Evolutionary conservation across 257 asterid genomes (phyloP).

Genomic region (Orobanche coerulescens): DNA sequence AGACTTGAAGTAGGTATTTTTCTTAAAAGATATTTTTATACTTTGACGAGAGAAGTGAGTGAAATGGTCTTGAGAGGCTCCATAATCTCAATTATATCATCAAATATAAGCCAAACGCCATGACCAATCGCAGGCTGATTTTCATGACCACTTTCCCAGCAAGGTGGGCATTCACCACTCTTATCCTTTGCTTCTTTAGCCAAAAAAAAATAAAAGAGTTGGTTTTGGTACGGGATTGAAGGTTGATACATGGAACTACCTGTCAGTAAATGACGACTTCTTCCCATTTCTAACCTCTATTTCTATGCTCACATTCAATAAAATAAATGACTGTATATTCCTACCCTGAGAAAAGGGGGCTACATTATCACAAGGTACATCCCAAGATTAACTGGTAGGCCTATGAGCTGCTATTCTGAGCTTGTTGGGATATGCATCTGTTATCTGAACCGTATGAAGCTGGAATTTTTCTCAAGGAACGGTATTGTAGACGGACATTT

Average conservation of each 20-base stretch:
- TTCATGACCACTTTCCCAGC: no score
- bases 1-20: no score
- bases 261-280: slow-evolving; percentile 12
- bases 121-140: no score
- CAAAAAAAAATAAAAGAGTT: no score
- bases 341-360: background rate
- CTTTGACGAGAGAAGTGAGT: no score
- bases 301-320: slow-evolving; percentile 24
- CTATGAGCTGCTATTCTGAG: slow-evolving; percentile 57
- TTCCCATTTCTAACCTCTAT: slow-evolving; percentile 12
- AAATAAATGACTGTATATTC: slow-evolving; percentile 23
- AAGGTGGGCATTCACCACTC: no score
- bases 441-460: slow-evolving; percentile 47
- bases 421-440: slow-evolving; percentile 44
- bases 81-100: no score
- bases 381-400: slow-evolving; percentile 10
- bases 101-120: no score
- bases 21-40: no score
- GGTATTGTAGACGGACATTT: slow-evolving; percentile 79
- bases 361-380: background rate
- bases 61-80: no score
- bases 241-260: slow-evolving; percentile 19
- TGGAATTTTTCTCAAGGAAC: slow-evolving; percentile 62
- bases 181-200: no score
- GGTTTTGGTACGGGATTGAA: no score